Conservation (phyloP, 495 filamentous ascomycete species). For the Neurospora sp. region DNA sequence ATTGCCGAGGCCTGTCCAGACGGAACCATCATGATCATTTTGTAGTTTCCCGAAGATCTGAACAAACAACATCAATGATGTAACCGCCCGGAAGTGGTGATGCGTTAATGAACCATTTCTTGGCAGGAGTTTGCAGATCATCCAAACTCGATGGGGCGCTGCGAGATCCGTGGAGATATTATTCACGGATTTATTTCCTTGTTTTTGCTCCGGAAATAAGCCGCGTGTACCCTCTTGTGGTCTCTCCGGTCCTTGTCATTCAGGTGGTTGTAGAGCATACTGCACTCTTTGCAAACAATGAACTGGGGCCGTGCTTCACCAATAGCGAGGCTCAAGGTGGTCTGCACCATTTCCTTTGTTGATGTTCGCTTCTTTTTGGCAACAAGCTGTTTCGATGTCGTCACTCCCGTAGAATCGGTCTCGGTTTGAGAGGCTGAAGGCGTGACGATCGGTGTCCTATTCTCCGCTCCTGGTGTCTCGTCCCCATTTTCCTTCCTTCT, state of each 20-base stretch:
- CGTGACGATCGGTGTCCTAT: not conserved
- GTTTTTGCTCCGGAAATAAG: constrained; percentile 7
- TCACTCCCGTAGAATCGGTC: not conserved
- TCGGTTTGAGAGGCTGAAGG: not conserved
- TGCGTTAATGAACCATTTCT: not conserved
- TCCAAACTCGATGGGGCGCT: not conserved
- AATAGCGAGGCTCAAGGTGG: constrained; percentile 30
- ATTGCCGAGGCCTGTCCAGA: not conserved
- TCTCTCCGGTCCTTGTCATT: constrained; percentile 35
- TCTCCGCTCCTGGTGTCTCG: not conserved
- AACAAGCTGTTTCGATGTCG: not conserved
- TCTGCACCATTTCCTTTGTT: constrained; percentile 29
- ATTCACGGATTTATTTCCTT: not conserved
- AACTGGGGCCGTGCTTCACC: constrained; percentile 25
- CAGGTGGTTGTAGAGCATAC: constrained; percentile 37
- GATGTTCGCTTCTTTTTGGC: not conserved
- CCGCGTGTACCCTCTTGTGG: constrained; percentile 31
- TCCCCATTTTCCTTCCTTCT: not conserved
- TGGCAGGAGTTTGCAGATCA: not conserved
- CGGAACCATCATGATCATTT: not conserved
- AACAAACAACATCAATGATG: not conserved
- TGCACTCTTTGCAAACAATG: constrained; percentile 34
- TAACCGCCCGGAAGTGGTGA: not conserved
- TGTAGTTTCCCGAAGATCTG: not conserved
- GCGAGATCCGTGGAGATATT: not conserved